Conservation (phyloP, 139 green algal genomes). For the Chlamydomonas schloesseri region DNA sequence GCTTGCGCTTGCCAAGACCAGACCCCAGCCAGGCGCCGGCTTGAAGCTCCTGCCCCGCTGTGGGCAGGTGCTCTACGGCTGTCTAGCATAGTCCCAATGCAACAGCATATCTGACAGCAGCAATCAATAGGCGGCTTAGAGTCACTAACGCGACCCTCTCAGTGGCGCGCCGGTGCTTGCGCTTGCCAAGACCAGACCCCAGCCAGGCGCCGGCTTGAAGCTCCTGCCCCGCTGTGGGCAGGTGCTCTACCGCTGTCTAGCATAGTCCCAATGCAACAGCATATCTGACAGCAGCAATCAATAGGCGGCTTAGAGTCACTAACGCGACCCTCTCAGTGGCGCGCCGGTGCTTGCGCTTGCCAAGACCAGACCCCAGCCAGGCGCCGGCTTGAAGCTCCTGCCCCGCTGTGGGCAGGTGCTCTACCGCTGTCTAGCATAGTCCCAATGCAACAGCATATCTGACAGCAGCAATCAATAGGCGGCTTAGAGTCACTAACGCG, state of each 20-base stretch:
- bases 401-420: too few species aligned
- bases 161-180: conserved; percentile 33
- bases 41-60: not conserved
- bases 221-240: not conserved
- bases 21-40: not conserved
- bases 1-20: not conserved
- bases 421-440: not conserved
- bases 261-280: not conserved
- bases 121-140: conserved; percentile 4
- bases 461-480: not conserved
- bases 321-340: conserved; percentile 6
- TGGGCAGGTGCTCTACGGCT: too few species aligned
- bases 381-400: not conserved
- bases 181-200: conserved; percentile 2
- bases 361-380: not conserved
- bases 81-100: not conserved
- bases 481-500: not conserved
- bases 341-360: conserved; percentile 32
- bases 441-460: not conserved
- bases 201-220: not conserved
- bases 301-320: conserved; percentile 35
- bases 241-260: not conserved
- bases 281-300: too few species aligned
- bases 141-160: conserved; percentile 13
- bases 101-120: not conserved